Evolutionary conservation across 192 early-diverging fungal species (phyloP), one percentile per base, ranked within the genome.

Genomic region (Coemansia sp.): DNA sequence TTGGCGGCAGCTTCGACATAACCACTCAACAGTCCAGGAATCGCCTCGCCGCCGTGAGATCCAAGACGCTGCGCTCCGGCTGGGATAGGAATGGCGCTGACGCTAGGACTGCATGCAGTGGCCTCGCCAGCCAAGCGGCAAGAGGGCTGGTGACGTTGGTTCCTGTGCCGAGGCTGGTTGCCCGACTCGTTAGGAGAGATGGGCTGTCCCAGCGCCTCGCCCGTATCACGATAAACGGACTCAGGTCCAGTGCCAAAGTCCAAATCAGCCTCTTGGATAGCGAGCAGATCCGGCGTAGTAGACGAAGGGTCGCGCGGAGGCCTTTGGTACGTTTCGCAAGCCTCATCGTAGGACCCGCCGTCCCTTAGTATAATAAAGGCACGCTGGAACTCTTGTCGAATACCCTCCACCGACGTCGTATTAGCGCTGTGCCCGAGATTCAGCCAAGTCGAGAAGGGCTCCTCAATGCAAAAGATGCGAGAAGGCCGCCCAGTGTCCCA

Each of bases 351-450:
- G 11, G 77, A 74, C 41, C 77, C 77, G 61, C 77, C 77, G 20
- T 85, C 72, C 23, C 79, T 71, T 14, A 95, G 73, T 13, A 86
- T 83, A 34, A 59, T 68, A 39, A 90, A 79, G 4, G 88, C 92
- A 4, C 96, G 85, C 50, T 85, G 82, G 62, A 95, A 92, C 77
- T 98, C 96, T n/a, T 77, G 65, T 28, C 89, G 76, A 50, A 98
- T 69, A 12, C 94, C 95, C 33, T 86, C 85, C 6, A 95, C 89
- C 8, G 89, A 88, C 0, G 83, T 77, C 25, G 80, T 85, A 76
- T 96, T 94, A 2, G 93, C 93, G 21, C 91, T 92, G 62, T 98
- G 95, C 0, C 91, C 95, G 3, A 98, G 84, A 53, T 98, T 98
- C 34, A 94, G 85, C 62, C 86, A 84, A 0, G 90, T 88, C 65